These are phyloP conservation scores for Galerina marginata DNA, from an alignment of 768 basidiomycete species.

Conservation along the genomic window DNA sequence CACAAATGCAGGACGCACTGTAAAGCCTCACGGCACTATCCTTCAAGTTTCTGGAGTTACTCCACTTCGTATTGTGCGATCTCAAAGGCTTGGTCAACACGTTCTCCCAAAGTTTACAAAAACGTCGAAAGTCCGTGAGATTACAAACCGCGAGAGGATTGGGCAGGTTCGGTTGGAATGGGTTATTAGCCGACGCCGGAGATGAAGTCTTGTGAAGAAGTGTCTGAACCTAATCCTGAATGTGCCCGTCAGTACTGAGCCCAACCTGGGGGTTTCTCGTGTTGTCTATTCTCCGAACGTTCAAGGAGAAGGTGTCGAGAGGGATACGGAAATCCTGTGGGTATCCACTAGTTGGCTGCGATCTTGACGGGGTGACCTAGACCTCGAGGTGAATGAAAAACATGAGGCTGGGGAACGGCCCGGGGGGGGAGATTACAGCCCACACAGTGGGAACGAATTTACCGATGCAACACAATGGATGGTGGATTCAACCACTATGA, in stretches of 20 bases:
- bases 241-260: not conserved
- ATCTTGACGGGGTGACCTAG: conserved; percentile 1
- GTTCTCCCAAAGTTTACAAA: not conserved
- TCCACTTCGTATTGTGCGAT: too few species aligned
- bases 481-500: not conserved
- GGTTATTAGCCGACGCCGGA: not conserved
- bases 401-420: conserved; percentile 7
- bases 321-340: not conserved
- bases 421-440: not conserved
- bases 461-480: not conserved
- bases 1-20: too few species aligned
- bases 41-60: too few species aligned
- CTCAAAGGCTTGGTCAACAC: too few species aligned
- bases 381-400: not conserved
- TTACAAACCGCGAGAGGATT: not conserved
- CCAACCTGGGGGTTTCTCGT: too few species aligned
- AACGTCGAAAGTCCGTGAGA: not conserved
- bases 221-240: not conserved
- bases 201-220: not conserved
- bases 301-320: not conserved
- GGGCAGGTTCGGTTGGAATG: not conserved
- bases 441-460: not conserved
- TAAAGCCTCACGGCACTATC: too few species aligned
- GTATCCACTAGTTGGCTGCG: not conserved
- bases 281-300: not conserved